phyloP scores from a whole-genome alignment of 1,284 basidiomycete genomes.

The Moesziomyces antarcticus region DNA sequence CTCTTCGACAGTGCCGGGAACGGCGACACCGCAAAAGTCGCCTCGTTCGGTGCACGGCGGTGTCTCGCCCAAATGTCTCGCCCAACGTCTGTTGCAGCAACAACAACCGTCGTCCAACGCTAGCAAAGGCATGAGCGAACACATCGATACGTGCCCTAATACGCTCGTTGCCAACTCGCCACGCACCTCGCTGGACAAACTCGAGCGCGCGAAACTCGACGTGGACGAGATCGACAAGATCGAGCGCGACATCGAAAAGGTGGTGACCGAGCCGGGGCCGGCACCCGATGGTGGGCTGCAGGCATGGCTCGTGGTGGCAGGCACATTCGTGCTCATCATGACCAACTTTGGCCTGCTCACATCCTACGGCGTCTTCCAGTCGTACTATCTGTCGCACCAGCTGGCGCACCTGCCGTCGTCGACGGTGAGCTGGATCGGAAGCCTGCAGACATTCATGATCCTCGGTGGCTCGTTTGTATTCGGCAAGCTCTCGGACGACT shows the following conservation, averaged over 20 bases:
- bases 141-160: slow-evolving; percentile 26
- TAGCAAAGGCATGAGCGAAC: background rate
- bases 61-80: slow-evolving; percentile 41
- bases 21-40: slow-evolving; percentile 2
- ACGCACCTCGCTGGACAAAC: slow-evolving; percentile 31
- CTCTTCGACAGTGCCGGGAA: background rate
- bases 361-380: slow-evolving; percentile 47
- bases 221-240: no score
- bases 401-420: slow-evolving; percentile 29
- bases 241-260: slow-evolving; percentile 13
- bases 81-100: slow-evolving; percentile 36
- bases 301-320: slow-evolving; percentile 46
- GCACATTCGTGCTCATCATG: slow-evolving; percentile 48
- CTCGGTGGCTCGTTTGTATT: slow-evolving; percentile 36
- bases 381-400: slow-evolving; percentile 37
- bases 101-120: slow-evolving; percentile 7
- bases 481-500: slow-evolving; percentile 46
- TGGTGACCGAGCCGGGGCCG: background rate
- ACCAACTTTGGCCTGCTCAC: slow-evolving; percentile 52
- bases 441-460: slow-evolving; percentile 46
- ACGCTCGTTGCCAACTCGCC: slow-evolving; percentile 42
- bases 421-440: slow-evolving; percentile 43
- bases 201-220: slow-evolving; percentile 6
- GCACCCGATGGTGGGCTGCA: slow-evolving; percentile 42
- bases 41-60: slow-evolving; percentile 5